Evolutionary conservation across 495 filamentous ascomycete species (phyloP), one percentile per base, ranked within the genome.

Genomic region (Penicillium coprophilum): DNA sequence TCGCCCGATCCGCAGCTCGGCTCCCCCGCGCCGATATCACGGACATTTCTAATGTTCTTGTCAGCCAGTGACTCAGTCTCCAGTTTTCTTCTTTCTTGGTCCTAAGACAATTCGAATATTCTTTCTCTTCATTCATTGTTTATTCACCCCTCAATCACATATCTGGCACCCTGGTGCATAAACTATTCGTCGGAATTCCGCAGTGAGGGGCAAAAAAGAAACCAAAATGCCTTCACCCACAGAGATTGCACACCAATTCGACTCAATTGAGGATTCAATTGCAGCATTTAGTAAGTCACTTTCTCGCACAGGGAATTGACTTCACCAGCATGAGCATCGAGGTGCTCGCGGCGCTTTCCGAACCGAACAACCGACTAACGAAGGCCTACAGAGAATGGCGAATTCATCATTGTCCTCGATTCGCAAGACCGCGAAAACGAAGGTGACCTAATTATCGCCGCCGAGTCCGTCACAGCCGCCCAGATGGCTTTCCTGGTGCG

Each of bases 401-500:
- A 97, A 71, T 97, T 97, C 81, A 90, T 98, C 67, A 83, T 98
- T 50, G 91, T 96, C 20, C 89, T 97, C 57, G 95, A 98, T 75
- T 87, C 87, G 56, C 83, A 87, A 46, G 81, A 85, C 53, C 92
- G 94, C 67, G 95, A 98, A 70, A 97, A 97, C 73, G 95, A 98
- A 80, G 95, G 91, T 63, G 94, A 98, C 75, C 86, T 98, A 24
- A 96, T 98, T 71, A 93, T 97, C 64, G 90, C 95, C 49, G 95
- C 92, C 21, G 80, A 91, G 32, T 81, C 89, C 59, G 77, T 97
- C 64, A 97, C 93, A 20, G 79, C 90, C 15, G 82, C 89, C 49
- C 92, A 97, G 71, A 92, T 92, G 89, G 91, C 91, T 56, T 97
- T 97, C 73, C 85, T 98, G 81, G 83, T 98, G 61, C 89, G 92